Base-by-base conservation (phyloP, 352 stramenopile genomes). In the Phytophthora boehmeriae region DNA sequence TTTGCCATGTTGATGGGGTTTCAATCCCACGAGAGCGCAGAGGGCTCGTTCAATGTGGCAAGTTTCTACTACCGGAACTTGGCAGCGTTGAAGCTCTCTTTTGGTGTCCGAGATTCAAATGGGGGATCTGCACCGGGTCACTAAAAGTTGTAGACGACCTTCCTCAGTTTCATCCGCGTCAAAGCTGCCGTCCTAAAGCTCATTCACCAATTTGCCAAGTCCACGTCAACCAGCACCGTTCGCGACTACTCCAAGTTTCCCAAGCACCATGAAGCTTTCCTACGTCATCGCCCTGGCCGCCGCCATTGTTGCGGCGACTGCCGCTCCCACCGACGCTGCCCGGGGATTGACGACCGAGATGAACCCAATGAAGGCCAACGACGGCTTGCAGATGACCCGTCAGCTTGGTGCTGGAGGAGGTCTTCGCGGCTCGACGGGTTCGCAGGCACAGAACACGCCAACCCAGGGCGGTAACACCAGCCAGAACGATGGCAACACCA, bases 191-290 rank as follows among this genome's bases (percentile, higher is more conserved):
- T 39, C n/a, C n/a, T 6, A 17, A 11, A 48, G 38, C 50, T 58
- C 50, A 58, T 48, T 58, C 38, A 19, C 22, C 36, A 48, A 41
- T 46, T 58, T 58, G 38, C 38, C 19, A 17, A 28, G 20, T 38
- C 3, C 25, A 49, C 50, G 25, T n/a, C 50, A 30, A 30, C 25
- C 25, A 8, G 25, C 25, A 30, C 25, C 25, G 25, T 30, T 30
- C 25, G 25, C 25, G 25, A 30, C 25, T 23, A 10, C 50, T 14
- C 50, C 27, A 53, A 41, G 16, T n/a, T n/a, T 30, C 36, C 23
- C 50, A 27, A 39, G 23, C 38, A 58, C 50, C 38, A 58, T 58
- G 50, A 47, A 58, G 25, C 25, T 58, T 46, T 58, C 50, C 11
- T 16, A 47, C 50, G 39, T 58, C 50, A 58, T 58, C 50, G 50